These are phyloP conservation scores for Syzygium oleosum DNA, from an alignment of 345 rosid species.

Conservation along the genomic window DNA sequence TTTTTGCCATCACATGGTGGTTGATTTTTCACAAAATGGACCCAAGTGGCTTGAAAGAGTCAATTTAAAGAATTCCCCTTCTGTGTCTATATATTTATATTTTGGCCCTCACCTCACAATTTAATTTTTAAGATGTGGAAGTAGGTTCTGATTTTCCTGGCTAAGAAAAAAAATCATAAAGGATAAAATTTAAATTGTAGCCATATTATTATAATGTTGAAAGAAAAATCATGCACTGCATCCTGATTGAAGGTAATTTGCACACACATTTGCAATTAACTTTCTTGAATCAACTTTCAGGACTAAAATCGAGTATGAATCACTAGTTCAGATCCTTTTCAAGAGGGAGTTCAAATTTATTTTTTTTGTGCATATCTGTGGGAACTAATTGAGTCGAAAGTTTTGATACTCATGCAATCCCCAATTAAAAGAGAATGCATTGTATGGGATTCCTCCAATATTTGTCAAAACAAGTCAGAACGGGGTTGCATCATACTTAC, in stretches of 20 bases:
- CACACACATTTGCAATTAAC: background rate
- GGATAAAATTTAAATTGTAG: background rate
- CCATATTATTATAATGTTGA: background rate
- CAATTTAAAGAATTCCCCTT: background rate
- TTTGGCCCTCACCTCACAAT: background rate
- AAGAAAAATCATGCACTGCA: background rate
- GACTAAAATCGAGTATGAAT: background rate
- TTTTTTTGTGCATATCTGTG: background rate
- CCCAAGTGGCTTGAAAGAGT: background rate
- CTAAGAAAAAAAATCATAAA: background rate
- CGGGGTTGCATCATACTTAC: conserved; percentile 25
- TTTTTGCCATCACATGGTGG: background rate
- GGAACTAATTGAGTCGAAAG: background rate
- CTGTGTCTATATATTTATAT: background rate
- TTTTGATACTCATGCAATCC: background rate
- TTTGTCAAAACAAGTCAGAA: background rate
- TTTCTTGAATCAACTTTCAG: background rate
- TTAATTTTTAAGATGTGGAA: background rate
- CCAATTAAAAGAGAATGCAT: background rate
- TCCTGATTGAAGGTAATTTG: background rate
- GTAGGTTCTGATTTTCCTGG: background rate
- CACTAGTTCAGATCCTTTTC: background rate
- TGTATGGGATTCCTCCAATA: background rate
- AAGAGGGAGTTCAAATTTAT: background rate
- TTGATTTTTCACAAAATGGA: background rate